Conservation (phyloP, 2,329 filamentous ascomycete species). For the Phaeomoniella chlamydospora region DNA sequence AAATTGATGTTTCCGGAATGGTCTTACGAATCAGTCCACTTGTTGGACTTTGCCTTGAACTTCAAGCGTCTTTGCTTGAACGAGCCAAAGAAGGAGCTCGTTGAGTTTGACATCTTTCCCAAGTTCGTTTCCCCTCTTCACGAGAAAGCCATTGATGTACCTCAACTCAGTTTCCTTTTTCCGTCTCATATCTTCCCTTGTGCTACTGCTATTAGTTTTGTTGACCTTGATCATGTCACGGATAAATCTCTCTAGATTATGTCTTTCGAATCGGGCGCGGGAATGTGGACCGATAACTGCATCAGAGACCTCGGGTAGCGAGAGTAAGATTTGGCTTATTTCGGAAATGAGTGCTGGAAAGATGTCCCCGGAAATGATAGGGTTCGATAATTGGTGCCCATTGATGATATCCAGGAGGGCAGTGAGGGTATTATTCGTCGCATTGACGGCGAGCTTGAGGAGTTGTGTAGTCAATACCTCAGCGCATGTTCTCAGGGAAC, state of each 20-base stretch:
- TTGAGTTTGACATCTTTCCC: conserved; percentile 62
- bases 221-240: conserved; percentile 39
- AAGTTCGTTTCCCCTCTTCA: conserved; percentile 55
- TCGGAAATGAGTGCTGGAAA: conserved; percentile 63
- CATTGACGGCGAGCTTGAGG: conserved; percentile 60
- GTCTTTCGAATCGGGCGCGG: conserved; percentile 41
- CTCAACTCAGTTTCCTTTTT: conserved; percentile 61
- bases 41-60: too few relatives aligned
- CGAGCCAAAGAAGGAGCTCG: conserved; percentile 55
- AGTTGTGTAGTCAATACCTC: conserved; percentile 60
- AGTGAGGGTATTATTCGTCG: conserved; percentile 68
- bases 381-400: conserved; percentile 54
- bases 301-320: conserved; percentile 57
- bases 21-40: too few relatives aligned
- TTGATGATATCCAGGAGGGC: conserved; percentile 66
- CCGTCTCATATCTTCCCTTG: conserved; percentile 50
- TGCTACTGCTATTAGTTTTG: conserved; percentile 45
- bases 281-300: conserved; percentile 50
- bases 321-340: conserved; percentile 54
- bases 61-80: conserved; percentile 59
- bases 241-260: conserved; percentile 48
- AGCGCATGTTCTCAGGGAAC: conserved; percentile 40
- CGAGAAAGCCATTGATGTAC: conserved; percentile 79
- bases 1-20: too few relatives aligned
- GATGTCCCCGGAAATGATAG: conserved; percentile 41